phyloP scores from a whole-genome alignment of 352 stramenopile genomes.

The Elongisporangium prolatum region DNA sequence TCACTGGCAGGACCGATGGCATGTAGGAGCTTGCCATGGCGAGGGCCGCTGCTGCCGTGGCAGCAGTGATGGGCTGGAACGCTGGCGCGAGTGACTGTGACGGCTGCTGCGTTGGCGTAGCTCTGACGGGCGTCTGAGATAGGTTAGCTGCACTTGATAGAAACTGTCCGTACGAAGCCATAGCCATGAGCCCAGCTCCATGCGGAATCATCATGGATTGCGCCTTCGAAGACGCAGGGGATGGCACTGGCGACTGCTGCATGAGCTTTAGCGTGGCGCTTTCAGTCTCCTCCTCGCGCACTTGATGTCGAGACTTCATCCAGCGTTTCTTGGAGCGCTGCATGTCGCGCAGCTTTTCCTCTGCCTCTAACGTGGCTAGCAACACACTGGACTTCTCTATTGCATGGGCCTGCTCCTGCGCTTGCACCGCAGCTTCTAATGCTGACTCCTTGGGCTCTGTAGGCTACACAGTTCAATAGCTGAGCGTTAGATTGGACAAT shows the following conservation, averaged over 20 bases:
- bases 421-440: not conserved
- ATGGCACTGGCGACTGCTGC: conserved; percentile 2
- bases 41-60: conserved; percentile 3
- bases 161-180: conserved; percentile 1
- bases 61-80: conserved; percentile 17
- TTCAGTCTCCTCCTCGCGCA: conserved; percentile 55
- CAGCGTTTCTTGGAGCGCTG: conserved; percentile 59
- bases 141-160: conserved; percentile 6
- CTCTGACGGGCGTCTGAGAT: not conserved
- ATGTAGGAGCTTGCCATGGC: not conserved
- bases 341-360: conserved; percentile 39
- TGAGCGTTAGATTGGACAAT: not conserved
- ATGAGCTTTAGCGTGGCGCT: conserved; percentile 36
- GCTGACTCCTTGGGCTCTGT: not conserved
- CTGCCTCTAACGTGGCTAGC: conserved; percentile 45
- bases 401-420: conserved; percentile 1
- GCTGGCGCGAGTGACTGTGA: not conserved
- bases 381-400: conserved; percentile 27
- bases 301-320: conserved; percentile 50
- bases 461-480: not conserved
- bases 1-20: conserved; percentile 4
- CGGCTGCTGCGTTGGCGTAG: conserved; percentile 8
- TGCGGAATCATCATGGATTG: not conserved
- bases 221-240: not conserved
- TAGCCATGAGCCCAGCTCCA: not conserved